These are phyloP conservation scores for Microcos paniculata DNA, from an alignment of 345 rosid species.

Conservation along the genomic window DNA sequence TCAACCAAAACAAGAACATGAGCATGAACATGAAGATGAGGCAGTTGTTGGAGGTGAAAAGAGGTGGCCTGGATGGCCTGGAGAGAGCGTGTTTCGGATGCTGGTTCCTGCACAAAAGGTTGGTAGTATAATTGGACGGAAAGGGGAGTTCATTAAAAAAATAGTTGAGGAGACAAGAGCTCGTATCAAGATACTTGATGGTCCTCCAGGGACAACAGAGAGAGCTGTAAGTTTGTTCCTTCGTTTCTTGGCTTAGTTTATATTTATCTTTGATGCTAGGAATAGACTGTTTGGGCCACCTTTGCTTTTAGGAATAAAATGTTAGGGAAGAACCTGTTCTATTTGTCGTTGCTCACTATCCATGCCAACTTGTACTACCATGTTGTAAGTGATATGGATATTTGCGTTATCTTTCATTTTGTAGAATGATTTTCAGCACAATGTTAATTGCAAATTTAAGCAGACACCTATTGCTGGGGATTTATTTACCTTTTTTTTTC, in stretches of 20 bases:
- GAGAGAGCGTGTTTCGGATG: conserved; percentile 98
- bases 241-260: neutral
- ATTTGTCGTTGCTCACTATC: neutral
- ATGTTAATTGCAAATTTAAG: neutral
- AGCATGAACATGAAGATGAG: conserved; percentile 38
- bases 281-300: no score
- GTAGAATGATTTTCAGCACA: neutral
- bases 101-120: conserved; percentile 98
- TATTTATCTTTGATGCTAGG: neutral
- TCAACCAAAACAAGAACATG: conserved; percentile 38
- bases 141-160: conserved; percentile 95
- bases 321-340: neutral
- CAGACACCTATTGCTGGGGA: neutral
- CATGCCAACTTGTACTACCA: neutral
- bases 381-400: neutral
- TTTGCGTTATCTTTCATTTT: neutral
- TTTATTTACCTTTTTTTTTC: neutral
- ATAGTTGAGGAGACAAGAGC: conserved; percentile 98
- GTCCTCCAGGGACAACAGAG: conserved; percentile 99
- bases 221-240: conserved; percentile 82
- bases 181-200: conserved; percentile 95
- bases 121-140: conserved; percentile 97
- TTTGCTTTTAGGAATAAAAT: no score
- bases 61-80: conserved; percentile 99
- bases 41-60: conserved; percentile 55